Evolutionary conservation across 1,284 basidiomycete species (phyloP), one percentile per base, ranked within the genome.

Genomic region (Heterobasidion irregulare): DNA sequence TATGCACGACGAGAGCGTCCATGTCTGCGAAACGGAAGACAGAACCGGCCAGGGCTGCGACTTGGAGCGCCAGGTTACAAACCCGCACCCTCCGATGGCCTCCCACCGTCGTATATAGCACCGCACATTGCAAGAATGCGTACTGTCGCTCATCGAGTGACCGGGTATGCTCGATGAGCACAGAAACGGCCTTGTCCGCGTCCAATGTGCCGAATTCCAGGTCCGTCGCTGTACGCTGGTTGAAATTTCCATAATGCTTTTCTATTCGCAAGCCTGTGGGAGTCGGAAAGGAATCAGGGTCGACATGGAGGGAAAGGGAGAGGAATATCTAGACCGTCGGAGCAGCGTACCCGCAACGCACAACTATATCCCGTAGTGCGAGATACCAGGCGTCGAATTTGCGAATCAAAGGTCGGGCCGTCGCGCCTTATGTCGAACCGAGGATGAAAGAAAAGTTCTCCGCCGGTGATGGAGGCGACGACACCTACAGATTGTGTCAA

Each of bases 21-120:
- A 95, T 79, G 70, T 99, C 97, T 26, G 94, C 94, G 68, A 79
- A 92, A 53, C 91, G 83, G 75, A 96, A 99, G 6, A 99, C 86
- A 65, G 92, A 97, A 15, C 87, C 93, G 10, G 95, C 91, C 56
- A 98, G 72, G 50, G 85, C 81, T 1, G 86, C 89, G 1, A 94
- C 84, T 34, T 86, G 86, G 52, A 98, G 69, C 0, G 88, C 89
- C 18, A 98, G 72, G 65, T 99, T 99, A 67, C 89, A 80, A 47
- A 86, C 83, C 53, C 97, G 77, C 38, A 98, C 95, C 57, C 94
- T 78, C 33, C 97, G 78, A 66, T 92, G 78, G 6, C 97, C 97
- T 5, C 74, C 72, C 1, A 79, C 69, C 5, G 49, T 38, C n/a
- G 49, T 50, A 33, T 99, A 95, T 35, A 99, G 74, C 1, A 92